Percentiles rank a stretch among this genome's conserved stretches.
Conservation (phyloP, 2,329 filamentous ascomycete genomes). For the Fusarium guadeloupense region DNA sequence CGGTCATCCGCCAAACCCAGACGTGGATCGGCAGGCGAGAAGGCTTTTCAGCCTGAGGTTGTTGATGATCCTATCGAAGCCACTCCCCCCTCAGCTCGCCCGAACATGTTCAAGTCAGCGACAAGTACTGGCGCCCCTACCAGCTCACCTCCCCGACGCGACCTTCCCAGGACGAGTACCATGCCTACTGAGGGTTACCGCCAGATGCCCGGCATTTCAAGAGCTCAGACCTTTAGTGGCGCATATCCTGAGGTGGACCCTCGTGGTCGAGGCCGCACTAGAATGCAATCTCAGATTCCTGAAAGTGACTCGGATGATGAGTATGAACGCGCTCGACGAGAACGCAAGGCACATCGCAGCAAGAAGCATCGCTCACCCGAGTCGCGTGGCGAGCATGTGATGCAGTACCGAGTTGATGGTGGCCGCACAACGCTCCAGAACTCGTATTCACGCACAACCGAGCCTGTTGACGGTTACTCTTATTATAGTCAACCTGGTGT, state of each 20-base stretch:
- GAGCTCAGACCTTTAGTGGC: slow-evolving; percentile 49
- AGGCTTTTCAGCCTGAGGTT: slow-evolving; percentile 48
- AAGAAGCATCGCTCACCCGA: slow-evolving; percentile 50
- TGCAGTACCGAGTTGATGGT: slow-evolving; percentile 46
- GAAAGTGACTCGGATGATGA: slow-evolving; percentile 50
- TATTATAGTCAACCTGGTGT: slow-evolving; percentile 39
- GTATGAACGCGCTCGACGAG: slow-evolving; percentile 45
- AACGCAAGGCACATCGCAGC: slow-evolving; percentile 49
- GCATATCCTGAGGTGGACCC: slow-evolving; percentile 40
- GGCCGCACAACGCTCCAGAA: slow-evolving; percentile 43
- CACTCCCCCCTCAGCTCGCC: slow-evolving; percentile 45
- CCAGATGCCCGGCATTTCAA: slow-evolving; percentile 42
- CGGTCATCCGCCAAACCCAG: slow-evolving; percentile 48
- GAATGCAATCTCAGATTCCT: slow-evolving; percentile 49
- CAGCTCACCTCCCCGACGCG: slow-evolving; percentile 47
- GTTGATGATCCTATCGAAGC: slow-evolving; percentile 46
- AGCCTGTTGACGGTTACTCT: slow-evolving; percentile 28
- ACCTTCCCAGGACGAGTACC: slow-evolving; percentile 48
- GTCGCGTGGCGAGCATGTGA: slow-evolving; percentile 37
- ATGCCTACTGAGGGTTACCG: slow-evolving; percentile 49
- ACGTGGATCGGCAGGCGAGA: slow-evolving; percentile 48
- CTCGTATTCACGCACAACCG: slow-evolving; percentile 43
- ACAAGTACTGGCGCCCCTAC: slow-evolving; percentile 39
- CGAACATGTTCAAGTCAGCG: slow-evolving; percentile 42
- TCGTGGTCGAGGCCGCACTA: slow-evolving; percentile 52